A percentile compares a stretch with the other conserved stretches of the same genome.
These are phyloP conservation scores for Cryptococcus jaspeensis DNA, from an alignment of 1,284 basidiomycete species.

Conservation along the genomic window DNA sequence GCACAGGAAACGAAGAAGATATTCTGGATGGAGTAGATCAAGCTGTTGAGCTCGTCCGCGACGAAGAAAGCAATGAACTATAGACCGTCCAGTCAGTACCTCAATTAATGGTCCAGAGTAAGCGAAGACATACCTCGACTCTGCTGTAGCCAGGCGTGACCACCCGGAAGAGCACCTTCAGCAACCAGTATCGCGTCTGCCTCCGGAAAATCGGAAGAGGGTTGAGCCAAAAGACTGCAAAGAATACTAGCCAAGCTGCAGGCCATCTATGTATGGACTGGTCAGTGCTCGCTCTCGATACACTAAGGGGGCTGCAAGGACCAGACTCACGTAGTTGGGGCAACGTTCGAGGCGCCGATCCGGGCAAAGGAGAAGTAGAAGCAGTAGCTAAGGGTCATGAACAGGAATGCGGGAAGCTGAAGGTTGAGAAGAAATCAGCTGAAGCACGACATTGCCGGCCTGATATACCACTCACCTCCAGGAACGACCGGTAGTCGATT, in stretches of 20 bases:
- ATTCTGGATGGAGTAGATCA: conserved; percentile 70
- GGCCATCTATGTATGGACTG: conserved; percentile 62
- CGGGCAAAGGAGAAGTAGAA: conserved; percentile 81
- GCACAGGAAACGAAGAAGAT: conserved; percentile 56
- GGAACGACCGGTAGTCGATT: conserved; percentile 77
- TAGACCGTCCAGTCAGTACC: neutral
- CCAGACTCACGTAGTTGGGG: conserved; percentile 53
- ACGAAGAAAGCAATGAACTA: conserved; percentile 39
- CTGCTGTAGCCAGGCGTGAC: conserved; percentile 67
- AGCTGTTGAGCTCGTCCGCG: conserved; percentile 76
- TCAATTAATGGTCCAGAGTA: neutral
- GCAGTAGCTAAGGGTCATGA: conserved; percentile 72
- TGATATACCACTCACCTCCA: conserved; percentile 59
- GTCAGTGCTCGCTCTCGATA: neutral
- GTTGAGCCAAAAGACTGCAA: conserved; percentile 65
- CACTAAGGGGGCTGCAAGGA: neutral
- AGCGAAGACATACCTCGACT: conserved; percentile 64
- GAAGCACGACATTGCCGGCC: neutral
- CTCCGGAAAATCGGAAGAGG: conserved; percentile 70
- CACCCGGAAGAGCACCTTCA: conserved; percentile 63
- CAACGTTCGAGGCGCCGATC: conserved; percentile 57
- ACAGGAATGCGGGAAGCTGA: conserved; percentile 74
- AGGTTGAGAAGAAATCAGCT: neutral
- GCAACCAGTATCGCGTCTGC: conserved; percentile 74
- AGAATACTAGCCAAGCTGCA: conserved; percentile 74